Base-by-base conservation (phyloP, 192 early-diverging fungal species). In the Cladochytrium replicatum region DNA sequence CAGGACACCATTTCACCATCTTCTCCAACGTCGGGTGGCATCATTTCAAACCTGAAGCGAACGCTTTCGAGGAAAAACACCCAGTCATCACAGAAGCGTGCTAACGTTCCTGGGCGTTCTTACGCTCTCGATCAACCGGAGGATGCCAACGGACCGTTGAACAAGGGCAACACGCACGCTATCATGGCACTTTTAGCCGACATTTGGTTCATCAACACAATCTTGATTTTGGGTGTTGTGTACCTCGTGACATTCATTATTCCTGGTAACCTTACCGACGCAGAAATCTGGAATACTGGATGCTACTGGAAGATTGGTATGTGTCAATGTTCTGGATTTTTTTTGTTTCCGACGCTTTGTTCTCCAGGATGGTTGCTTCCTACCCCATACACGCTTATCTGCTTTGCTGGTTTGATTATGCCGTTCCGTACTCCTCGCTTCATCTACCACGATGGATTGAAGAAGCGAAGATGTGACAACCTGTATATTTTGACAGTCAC, bases 291-390 rank as follows among this genome's bases (percentile, higher is more conserved):
- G 50, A 51, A 51, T 29, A 22, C 38, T 29, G 13, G 15, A 6
- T 51, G 50, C 50, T 51, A 41, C 13, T 51, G 50, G 50, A 51
- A 51, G 26, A n/a, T 51, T 21, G 8, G 41, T 37, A 13, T 13
- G 34, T 37, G 13, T 37, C 13, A 13, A 37, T 37, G 17, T 13
- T 13, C 34, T 13, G 17, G 34, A 37, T 37, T 37, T 37, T 17
- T 13, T 37, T 13, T 37, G 13, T 17, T 37, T 17, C 13, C 13
- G 13, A 13, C 13, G 13, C 13, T 13, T 37, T 37, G 13, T 37
- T 37, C 17, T 37, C 13, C 34, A 37, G 34, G 13, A 5, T 51
- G 19, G n/a, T 43, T 51, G 15, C 26, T 51, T 11, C 50, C 50
- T 15, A 22, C 48, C 6, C 50, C 50, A 11, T 51, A 51, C 32